phyloP scores from a whole-genome alignment of 148 eudicot species.

The Simmondsia chinensis region DNA sequence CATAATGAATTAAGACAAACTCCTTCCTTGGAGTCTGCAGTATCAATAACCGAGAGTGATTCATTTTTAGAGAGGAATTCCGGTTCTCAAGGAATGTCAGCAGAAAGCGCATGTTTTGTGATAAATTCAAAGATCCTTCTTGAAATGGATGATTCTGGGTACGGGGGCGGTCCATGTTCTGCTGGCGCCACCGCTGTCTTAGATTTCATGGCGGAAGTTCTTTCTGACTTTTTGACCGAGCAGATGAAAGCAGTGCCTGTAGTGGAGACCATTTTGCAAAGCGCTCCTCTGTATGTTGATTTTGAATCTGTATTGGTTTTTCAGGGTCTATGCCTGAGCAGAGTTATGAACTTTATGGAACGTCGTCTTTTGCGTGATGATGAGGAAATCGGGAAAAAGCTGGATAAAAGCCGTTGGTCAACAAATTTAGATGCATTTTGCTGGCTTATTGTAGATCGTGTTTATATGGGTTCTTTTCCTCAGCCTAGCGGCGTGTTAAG shows the following conservation, averaged over 20 bases:
- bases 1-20: constrained; percentile 31
- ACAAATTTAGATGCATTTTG: constrained; percentile 77
- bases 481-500: constrained; percentile 71
- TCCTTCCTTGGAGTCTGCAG: constrained; percentile 49
- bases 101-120: constrained; percentile 32
- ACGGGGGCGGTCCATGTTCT: constrained; percentile 92
- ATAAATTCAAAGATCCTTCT: constrained; percentile 61
- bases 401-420: constrained; percentile 90
- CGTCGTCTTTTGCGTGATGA: constrained; percentile 95
- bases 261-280: constrained; percentile 75
- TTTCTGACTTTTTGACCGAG: constrained; percentile 81
- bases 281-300: constrained; percentile 76
- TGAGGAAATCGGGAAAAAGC: constrained; percentile 81
- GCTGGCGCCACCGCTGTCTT: constrained; percentile 92
- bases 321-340: constrained; percentile 93
- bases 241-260: constrained; percentile 75
- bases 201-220: constrained; percentile 87
- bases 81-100: constrained; percentile 31
- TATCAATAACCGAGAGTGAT: constrained; percentile 45
- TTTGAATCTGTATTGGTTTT: constrained; percentile 77
- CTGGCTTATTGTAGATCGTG: constrained; percentile 90
- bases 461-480: constrained; percentile 96
- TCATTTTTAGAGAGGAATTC: constrained; percentile 47
- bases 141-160: constrained; percentile 83
- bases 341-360: constrained; percentile 92